Conservation (phyloP, 2,329 filamentous ascomycete genomes). For the Fusarium tricinctum region DNA sequence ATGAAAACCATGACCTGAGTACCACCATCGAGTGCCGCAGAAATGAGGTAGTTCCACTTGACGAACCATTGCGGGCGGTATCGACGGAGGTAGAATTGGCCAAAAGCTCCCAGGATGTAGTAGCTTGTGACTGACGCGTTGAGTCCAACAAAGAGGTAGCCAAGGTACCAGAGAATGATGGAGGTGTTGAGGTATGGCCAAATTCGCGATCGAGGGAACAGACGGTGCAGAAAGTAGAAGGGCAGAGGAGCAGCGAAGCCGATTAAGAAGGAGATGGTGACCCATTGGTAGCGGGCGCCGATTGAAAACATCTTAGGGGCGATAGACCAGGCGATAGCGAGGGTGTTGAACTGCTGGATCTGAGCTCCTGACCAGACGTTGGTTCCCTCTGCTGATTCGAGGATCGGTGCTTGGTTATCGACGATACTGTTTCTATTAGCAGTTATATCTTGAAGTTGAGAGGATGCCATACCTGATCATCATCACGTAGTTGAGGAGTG, state of each 20-base stretch:
- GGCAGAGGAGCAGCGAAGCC: constrained; percentile 55
- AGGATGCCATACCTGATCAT: constrained; percentile 54
- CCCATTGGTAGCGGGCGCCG: constrained; percentile 24
- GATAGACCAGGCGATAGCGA: constrained; percentile 64
- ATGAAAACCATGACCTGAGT: constrained; percentile 64
- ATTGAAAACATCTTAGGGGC: constrained; percentile 55
- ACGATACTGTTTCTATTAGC: constrained; percentile 58
- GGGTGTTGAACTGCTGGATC: constrained; percentile 64
- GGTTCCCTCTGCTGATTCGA: constrained; percentile 62
- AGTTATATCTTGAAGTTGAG: too few relatives aligned
- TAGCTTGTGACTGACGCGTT: constrained; percentile 66
- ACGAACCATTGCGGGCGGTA: constrained; percentile 65
- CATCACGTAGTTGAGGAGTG: constrained; percentile 67
- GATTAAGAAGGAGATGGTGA: constrained; percentile 51
- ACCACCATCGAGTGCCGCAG: constrained; percentile 66
- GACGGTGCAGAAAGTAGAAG: constrained; percentile 12
- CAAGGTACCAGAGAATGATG: constrained; percentile 56
- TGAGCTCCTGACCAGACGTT: constrained; percentile 66
- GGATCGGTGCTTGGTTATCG: constrained; percentile 60
- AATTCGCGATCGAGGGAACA: constrained; percentile 59
- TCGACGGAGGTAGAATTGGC: constrained; percentile 67
- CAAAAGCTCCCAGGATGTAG: constrained; percentile 63
- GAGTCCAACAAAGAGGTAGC: constrained; percentile 52
- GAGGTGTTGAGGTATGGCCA: constrained; percentile 63
- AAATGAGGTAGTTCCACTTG: constrained; percentile 67